Evolutionary conservation across 2,329 filamentous ascomycete species (phyloP).

Genomic region (Xylaria sp.): DNA sequence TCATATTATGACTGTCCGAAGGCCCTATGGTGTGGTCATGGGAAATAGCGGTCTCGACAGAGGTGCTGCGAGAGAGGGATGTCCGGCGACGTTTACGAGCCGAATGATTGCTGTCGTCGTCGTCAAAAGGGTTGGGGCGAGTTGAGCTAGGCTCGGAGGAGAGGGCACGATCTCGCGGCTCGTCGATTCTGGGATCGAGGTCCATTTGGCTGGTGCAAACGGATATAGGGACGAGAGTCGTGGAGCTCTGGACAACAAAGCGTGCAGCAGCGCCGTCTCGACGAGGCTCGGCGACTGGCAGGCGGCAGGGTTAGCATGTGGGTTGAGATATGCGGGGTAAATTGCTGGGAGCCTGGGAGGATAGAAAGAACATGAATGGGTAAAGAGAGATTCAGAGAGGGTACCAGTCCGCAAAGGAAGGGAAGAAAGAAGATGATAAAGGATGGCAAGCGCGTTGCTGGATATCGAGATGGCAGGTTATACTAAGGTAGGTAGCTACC

Average conservation of each 20-base stretch:
- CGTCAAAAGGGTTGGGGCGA: conserved; percentile 60
- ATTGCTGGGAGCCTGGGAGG: conserved; percentile 10
- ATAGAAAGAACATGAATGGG: conserved; percentile 18
- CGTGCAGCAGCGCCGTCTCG: conserved; percentile 41
- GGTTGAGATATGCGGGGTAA: conserved; percentile 32
- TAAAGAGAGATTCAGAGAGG: conserved; percentile 19
- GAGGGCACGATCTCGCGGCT: conserved; percentile 53
- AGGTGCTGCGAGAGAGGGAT: conserved; percentile 51
- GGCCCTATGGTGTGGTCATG: conserved; percentile 29
- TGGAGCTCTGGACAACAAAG: conserved; percentile 43
- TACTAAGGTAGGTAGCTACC: conserved; percentile 7
- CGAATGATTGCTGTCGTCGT: conserved; percentile 43
- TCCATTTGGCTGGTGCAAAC: conserved; percentile 48
- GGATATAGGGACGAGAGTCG: conserved; percentile 37
- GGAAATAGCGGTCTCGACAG: conserved; percentile 40
- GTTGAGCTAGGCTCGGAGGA: conserved; percentile 59
- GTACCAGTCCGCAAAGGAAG: conserved; percentile 15
- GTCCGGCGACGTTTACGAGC: conserved; percentile 59
- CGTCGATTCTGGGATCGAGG: conserved; percentile 44
- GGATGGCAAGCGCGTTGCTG: background rate
- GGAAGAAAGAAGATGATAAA: conserved; percentile 7
- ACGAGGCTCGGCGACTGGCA: conserved; percentile 47
- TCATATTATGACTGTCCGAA: conserved; percentile 36
- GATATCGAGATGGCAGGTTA: conserved; percentile 7
- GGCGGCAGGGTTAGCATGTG: conserved; percentile 53